Evolutionary conservation across 371 early-diverging fungal species (phyloP), one percentile per base, ranked within the genome.

Genomic region (Mucor indicus): DNA sequence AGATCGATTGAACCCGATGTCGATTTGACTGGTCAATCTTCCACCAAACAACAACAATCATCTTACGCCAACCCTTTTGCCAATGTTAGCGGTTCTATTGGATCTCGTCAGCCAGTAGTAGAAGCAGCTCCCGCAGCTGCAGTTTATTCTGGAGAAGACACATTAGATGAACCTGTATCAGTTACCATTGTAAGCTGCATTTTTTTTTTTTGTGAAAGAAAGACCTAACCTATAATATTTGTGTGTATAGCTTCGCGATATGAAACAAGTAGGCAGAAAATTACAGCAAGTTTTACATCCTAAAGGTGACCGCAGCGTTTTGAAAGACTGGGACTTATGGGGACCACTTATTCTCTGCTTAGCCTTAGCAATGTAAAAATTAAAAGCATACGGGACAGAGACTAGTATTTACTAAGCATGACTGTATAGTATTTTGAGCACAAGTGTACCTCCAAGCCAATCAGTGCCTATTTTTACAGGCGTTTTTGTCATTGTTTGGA

Each of bases 261-360:
- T 91, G n/a, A 68, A 69, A 17, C 80, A 82, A 57, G 84, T 91
- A 36, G 77, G 81, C 54, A 72, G 64, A 21, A 93, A 91, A 53
- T 60, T 90, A 37, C 59, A 72, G 53, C 86, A 85, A 64, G 92
- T 93, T 22, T 65, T 91, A 20, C 54, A 83, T 32, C 91, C 93
- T 17, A 76, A 77, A 33, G 82, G 77, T 15, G 63, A 72, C 52
- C 67, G 78, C 40, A 81, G 85, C 55, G 75, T 88, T 25, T 70
- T 93, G 53, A 72, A 77, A 57, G 92, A 93, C 48, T 93, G 94
- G 93, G 96, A 95, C 69, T 72, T 94, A 21, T 96, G 96, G 96
- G 96, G 96, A 4, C 96, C 96, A 16, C 75, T 96, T 38, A 69
- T 96, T 41, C 77, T 96, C 53, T 95, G 95, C 53, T 71, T 95